Base-by-base conservation (phyloP, 305 asterid species). In the Fraxinus xanthoxyloides region DNA sequence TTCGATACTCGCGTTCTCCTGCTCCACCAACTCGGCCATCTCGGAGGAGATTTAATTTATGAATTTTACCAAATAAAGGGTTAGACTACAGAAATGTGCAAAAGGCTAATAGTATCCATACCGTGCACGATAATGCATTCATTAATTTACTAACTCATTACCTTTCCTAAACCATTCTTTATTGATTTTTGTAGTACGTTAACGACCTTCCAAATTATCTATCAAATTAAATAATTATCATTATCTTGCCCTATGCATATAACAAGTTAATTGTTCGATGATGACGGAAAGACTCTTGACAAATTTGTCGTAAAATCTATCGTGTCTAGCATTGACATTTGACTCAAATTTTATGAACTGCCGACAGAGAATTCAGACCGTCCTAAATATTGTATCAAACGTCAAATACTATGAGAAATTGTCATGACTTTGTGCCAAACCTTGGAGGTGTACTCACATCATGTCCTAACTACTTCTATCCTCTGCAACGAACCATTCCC, bases 381-480 rank as follows among this genome's bases (percentile, higher is more conserved):
- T 30, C 38, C 19, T 4, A 67, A 67, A 26, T 26, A 4, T 67
- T 28, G 73, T 26, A 63, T 24, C 28, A 24, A 63, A 63, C 31
- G 15, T 63, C 72, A 24, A 24, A 21, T 63, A 63, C 24, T 63
- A 24, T 10, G n/a, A 10, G 73, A 67, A 67, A 10, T 23, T 24
- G 34, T 63, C 72, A 24, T 0, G 32, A 63, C 2, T 67, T 19
- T 67, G 36, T 67, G 36, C 36, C 74, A 67, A 67, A 12, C 35
- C 35, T 26, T 3, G 74, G 35, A 67, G 36, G 7, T 30, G 35
- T 10, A 4, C 74, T 12, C 36, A 67, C 19, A 67, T 32, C 36
- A 67, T 67, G 38, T 67, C 74, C 19, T 28, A 63, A 61, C 81
- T 78, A 38, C 81, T 35, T 13, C 2, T 67, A 67, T 28, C 74